These are phyloP conservation scores for Pterocarpus santalinus DNA, from an alignment of 306 rosid species.

Conservation along the genomic window DNA sequence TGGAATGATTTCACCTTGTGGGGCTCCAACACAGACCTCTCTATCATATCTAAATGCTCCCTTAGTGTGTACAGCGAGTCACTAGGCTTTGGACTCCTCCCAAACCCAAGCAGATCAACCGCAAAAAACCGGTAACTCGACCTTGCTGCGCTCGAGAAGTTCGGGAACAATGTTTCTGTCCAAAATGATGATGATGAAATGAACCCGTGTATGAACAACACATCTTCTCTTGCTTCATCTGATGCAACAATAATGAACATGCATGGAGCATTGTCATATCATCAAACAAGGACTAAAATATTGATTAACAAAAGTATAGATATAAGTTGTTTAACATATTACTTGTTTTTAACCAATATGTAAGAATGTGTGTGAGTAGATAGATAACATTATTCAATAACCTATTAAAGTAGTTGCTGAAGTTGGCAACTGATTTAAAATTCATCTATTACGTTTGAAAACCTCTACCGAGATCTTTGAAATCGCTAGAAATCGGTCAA, in stretches of 20 bases:
- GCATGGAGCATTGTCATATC: no score
- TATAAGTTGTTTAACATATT: no score
- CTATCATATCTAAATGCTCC: constrained; percentile 91
- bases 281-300: no score
- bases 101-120: constrained; percentile 90
- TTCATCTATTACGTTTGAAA: no score
- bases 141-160: constrained; percentile 60
- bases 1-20: constrained; percentile 82
- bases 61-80: constrained; percentile 84
- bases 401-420: no score
- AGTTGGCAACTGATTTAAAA: no score
- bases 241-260: background rate
- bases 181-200: constrained; percentile 91
- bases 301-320: no score
- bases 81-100: constrained; percentile 89
- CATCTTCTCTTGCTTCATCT: constrained; percentile 66
- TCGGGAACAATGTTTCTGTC: constrained; percentile 92
- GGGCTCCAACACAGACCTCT: constrained; percentile 75
- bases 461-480: no score
- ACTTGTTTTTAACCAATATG: no score
- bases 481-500: no score
- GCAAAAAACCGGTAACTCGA: constrained; percentile 80
- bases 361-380: no score
- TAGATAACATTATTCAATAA: no score
- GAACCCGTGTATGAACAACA: constrained; percentile 91